A percentile compares a stretch with the other conserved stretches of the same genome.
phyloP scores from a whole-genome alignment of 2,329 filamentous ascomycete species.

The Ophiostoma ulmi region DNA sequence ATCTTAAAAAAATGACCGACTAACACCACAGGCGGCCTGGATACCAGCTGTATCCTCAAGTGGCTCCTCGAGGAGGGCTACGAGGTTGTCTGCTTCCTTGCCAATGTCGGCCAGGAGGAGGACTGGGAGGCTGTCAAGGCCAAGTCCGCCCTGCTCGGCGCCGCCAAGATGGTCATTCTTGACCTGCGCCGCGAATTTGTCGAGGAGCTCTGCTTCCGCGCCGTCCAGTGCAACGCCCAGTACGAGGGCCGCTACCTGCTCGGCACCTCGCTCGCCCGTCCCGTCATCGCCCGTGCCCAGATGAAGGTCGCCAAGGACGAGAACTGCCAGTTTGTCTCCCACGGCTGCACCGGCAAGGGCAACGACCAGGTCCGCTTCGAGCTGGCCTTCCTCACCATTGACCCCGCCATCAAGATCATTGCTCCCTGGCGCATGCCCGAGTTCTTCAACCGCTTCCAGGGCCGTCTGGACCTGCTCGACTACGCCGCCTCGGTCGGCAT shows the following conservation, averaged over 20 bases:
- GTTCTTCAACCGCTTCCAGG: constrained; percentile 66
- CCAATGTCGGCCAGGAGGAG: constrained; percentile 71
- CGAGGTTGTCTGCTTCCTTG: constrained; percentile 59
- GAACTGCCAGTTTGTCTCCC: constrained; percentile 34
- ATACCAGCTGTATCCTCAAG: constrained; percentile 30
- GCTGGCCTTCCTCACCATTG: constrained; percentile 38
- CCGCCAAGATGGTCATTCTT: constrained; percentile 56
- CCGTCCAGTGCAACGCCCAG: constrained; percentile 68
- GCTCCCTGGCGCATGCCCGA: constrained; percentile 68
- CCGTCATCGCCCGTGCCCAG: constrained; percentile 64
- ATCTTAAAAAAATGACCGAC: background rate
- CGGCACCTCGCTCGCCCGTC: constrained; percentile 60
- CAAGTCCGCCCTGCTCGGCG: constrained; percentile 58
- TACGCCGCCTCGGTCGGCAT: constrained; percentile 64
- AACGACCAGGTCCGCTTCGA: constrained; percentile 38
- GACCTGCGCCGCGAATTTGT: constrained; percentile 72
- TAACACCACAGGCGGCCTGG: constrained; percentile 26
- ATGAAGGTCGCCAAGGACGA: constrained; percentile 60
- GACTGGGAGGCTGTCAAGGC: constrained; percentile 67
- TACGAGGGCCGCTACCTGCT: constrained; percentile 54
- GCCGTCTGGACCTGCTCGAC: constrained; percentile 66
- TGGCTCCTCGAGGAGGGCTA: constrained; percentile 46
- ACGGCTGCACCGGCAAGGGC: constrained; percentile 56
- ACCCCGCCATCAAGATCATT: constrained; percentile 65
- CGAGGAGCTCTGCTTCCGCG: constrained; percentile 73